phyloP scores from a whole-genome alignment of 139 green algal species.

The Closterium sp. region DNA sequence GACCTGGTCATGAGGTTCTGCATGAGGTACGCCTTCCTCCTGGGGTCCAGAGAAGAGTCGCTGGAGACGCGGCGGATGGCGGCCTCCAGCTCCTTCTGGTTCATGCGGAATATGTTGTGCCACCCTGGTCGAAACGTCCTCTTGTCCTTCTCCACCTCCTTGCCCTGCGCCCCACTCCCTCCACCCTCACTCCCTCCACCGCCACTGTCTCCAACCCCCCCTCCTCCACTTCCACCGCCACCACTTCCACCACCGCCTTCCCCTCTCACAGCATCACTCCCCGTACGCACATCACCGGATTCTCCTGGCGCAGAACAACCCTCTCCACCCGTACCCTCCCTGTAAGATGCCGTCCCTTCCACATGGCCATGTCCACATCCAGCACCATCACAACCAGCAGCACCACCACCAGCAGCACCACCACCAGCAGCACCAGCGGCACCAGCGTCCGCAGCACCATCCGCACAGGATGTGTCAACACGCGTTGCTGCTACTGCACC shows the following conservation, averaged over 20 bases:
- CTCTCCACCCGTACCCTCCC: background rate
- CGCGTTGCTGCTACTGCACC: background rate
- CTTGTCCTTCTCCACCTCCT: constrained; percentile 50
- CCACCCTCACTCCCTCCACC: background rate
- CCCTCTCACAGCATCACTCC: background rate
- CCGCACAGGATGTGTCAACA: background rate
- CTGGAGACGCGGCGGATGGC: constrained; percentile 81
- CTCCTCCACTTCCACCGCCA: background rate
- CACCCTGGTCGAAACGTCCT: constrained; percentile 80
- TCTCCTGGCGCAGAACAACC: background rate
- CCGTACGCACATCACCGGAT: background rate
- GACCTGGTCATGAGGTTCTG: constrained; percentile 91
- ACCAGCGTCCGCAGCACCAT: background rate
- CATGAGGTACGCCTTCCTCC: constrained; percentile 94
- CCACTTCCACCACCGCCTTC: background rate
- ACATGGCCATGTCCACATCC: too few species aligned
- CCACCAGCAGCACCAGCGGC: background rate
- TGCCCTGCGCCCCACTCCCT: background rate
- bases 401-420: background rate
- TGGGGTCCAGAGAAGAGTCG: constrained; percentile 82
- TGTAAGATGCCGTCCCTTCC: background rate
- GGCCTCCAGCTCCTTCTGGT: constrained; percentile 94
- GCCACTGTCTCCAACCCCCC: background rate
- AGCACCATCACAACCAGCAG: too few species aligned
- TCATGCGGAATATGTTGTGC: constrained; percentile 98